Conservation (phyloP, 306 rosid genomes). For the Comarum palustre region DNA sequence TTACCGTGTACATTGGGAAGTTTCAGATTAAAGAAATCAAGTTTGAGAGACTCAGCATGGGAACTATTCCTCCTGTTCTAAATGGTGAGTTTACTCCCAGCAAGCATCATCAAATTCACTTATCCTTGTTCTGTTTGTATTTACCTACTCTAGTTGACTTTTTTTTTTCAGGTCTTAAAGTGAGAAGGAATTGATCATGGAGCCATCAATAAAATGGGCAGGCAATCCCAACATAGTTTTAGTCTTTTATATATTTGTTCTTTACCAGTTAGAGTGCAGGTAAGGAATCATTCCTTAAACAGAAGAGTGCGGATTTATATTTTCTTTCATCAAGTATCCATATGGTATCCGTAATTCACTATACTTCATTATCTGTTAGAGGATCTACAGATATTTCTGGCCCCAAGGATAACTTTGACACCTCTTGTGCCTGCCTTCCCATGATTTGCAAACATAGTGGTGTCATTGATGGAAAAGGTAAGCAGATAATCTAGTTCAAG, state of each 20-base stretch:
- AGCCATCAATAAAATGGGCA: conserved; percentile 81
- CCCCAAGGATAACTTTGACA: conserved; percentile 62
- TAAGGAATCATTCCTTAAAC: conserved; percentile 22
- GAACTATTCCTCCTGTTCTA: conserved; percentile 64
- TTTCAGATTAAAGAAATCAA: conserved; percentile 51
- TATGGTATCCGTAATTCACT: conserved; percentile 29
- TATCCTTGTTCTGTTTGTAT: not conserved
- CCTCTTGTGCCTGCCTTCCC: conserved; percentile 91
- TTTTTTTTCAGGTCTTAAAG: conserved; percentile 59
- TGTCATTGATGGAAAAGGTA: conserved; percentile 94
- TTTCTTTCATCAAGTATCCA: conserved; percentile 10
- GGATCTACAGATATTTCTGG: conserved; percentile 63
- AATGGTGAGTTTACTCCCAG: conserved; percentile 42
- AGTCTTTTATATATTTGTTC: conserved; percentile 49
- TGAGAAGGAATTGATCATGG: conserved; percentile 81
- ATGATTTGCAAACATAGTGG: conserved; percentile 70
- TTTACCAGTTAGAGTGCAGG: conserved; percentile 64
- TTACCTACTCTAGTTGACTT: conserved; percentile 14
- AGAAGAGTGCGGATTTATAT: conserved; percentile 12
- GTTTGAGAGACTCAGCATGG: conserved; percentile 55
- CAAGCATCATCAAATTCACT: not conserved
- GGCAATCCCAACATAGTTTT: conserved; percentile 79
- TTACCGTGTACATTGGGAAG: conserved; percentile 66
- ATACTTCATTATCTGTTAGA: conserved; percentile 55
- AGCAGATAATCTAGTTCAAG: conserved; percentile 9